Evolutionary conservation across 441 rosid species (phyloP).

Genomic region (Theobroma grandiflorum): DNA sequence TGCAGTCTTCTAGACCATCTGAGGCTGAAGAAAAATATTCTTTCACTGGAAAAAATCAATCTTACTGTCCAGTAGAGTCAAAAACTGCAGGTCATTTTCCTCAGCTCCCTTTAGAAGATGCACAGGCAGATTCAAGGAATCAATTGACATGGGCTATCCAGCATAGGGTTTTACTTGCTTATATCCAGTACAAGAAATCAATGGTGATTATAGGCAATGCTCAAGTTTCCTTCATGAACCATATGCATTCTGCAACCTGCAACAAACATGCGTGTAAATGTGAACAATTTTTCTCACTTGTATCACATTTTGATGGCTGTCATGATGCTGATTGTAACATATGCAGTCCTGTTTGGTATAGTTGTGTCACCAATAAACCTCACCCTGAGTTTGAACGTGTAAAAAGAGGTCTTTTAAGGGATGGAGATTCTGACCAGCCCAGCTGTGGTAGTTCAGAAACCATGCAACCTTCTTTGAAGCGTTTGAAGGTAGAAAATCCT

Average conservation of each 20-base stretch:
- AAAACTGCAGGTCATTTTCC: conserved; percentile 20
- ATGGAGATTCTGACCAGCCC: conserved; percentile 17
- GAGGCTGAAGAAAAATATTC: conserved; percentile 20
- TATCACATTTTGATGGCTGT: conserved; percentile 46
- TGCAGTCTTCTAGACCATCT: conserved; percentile 17
- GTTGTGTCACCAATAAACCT: background rate
- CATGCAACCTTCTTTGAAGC: conserved; percentile 37
- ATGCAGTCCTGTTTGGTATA: conserved; percentile 38
- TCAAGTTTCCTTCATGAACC: conserved; percentile 37
- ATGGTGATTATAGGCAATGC: conserved; percentile 13
- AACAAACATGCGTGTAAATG: conserved; percentile 38
- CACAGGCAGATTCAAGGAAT: conserved; percentile 19
- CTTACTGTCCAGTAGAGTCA: conserved; percentile 19
- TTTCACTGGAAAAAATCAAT: conserved; percentile 18
- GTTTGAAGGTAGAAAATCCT: conserved; percentile 41
- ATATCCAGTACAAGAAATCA: conserved; percentile 38
- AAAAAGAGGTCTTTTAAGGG: conserved; percentile 2
- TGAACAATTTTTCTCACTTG: conserved; percentile 22
- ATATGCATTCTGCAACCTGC: conserved; percentile 46
- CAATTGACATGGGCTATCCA: conserved; percentile 16
- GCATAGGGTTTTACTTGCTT: conserved; percentile 37
- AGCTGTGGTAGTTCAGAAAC: conserved; percentile 31
- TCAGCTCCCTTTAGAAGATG: conserved; percentile 33
- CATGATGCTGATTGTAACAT: conserved; percentile 29
- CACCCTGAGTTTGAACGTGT: conserved; percentile 22